Evolutionary conservation across 805 yeast genomes (phyloP), one percentile per base, ranked within the genome.

Genomic region (Teunomyces tritomae): DNA sequence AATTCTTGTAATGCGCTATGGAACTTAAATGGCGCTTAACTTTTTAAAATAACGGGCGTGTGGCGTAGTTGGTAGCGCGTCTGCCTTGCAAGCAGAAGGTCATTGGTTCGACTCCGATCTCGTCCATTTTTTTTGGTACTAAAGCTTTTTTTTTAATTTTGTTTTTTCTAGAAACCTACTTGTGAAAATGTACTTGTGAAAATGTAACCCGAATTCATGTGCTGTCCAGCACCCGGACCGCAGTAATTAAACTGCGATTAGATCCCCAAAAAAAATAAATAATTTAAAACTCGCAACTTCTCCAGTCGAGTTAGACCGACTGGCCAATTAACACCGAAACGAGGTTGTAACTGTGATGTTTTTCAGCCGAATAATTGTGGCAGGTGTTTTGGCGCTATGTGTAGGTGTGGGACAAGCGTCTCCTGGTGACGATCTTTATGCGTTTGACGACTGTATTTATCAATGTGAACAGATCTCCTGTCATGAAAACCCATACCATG

Each of bases 51-150:
- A 13, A 11, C n/a, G 85, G 87, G 86, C 85, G 83, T 78, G 84
- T 82, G 84, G 87, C 85, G 85, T 78, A 82, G 87, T 80, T 82
- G 87, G 87, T 82, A 82, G 85, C 85, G 85, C 86, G 85, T 76
- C 73, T 76, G 82, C 86, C 82, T 81, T 80, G 86, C 86, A 82
- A 78, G 87, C 79, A 73, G 75, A 76, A 82, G 87, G 87, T 80
- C 87, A 78, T 72, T 76, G 85, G 86, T 82, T 82, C 86, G 84
- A 82, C 68, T 81, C 86, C 86, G 77, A 80, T 78, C 84, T 78
- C 83, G 85, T 82, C 87, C 85, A 81, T 50, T 50, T 42, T 48
- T 62, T 64, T 61, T 63, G n/a, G n/a, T n/a, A n/a, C n/a, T n/a
- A n/a, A n/a, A n/a, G n/a, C n/a, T 62, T 64, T 61, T 63, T 17